Conservation (phyloP, 2,329 filamentous ascomycete species). For the Hypoxylon sp. region DNA sequence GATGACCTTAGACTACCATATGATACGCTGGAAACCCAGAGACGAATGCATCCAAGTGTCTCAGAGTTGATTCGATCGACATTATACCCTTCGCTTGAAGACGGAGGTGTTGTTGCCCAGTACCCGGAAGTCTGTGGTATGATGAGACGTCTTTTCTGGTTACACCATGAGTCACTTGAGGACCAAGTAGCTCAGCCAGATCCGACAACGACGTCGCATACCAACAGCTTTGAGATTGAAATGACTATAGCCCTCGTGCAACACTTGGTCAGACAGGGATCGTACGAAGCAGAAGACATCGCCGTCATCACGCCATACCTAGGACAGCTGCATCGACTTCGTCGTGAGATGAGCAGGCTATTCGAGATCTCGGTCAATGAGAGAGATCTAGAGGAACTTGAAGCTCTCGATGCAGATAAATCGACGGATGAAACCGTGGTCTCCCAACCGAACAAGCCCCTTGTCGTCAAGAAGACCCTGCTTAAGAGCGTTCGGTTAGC, state of each 20-base stretch:
- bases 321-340: slow-evolving; percentile 69
- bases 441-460: slow-evolving; percentile 12
- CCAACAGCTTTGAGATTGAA: slow-evolving; percentile 72
- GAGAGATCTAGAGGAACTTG: slow-evolving; percentile 70
- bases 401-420: slow-evolving; percentile 56
- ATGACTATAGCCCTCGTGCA: slow-evolving; percentile 74
- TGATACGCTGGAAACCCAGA: slow-evolving; percentile 64
- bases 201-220: slow-evolving; percentile 61
- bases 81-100: slow-evolving; percentile 67
- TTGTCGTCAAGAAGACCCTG: slow-evolving; percentile 59
- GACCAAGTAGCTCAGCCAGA: slow-evolving; percentile 52
- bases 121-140: slow-evolving; percentile 65
- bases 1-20: slow-evolving; percentile 50
- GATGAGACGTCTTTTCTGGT: slow-evolving; percentile 68
- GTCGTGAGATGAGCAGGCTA: slow-evolving; percentile 59
- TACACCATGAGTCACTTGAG: slow-evolving; percentile 64
- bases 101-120: slow-evolving; percentile 57
- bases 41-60: slow-evolving; percentile 73
- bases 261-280: slow-evolving; percentile 76
- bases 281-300: slow-evolving; percentile 72
- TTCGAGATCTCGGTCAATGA: slow-evolving; percentile 77
- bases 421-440: slow-evolving; percentile 43
- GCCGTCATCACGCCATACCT: slow-evolving; percentile 78
- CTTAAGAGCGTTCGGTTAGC: slow-evolving; percentile 68
- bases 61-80: slow-evolving; percentile 67